Evolutionary conservation across 805 yeast genomes (phyloP).

Genomic region (Maudiozyma pseudohumilis): DNA sequence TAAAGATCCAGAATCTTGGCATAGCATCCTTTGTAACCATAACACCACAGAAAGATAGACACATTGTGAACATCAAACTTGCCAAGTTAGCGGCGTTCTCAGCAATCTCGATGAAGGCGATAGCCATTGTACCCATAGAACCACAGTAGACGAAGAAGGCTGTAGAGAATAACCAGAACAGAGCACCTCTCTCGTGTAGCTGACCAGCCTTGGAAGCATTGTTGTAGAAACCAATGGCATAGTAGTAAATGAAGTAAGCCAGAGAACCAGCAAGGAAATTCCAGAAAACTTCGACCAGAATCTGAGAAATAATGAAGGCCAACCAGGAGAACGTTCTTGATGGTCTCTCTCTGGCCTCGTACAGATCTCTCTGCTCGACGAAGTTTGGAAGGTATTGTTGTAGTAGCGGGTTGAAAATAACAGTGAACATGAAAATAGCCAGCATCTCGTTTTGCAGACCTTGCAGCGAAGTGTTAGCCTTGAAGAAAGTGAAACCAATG

Average conservation of each 20-base stretch:
- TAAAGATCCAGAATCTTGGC: constrained; percentile 74
- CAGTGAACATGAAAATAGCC: constrained; percentile 58
- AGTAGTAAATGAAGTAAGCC: constrained; percentile 54
- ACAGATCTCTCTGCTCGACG: constrained; percentile 51
- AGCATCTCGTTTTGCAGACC: constrained; percentile 79
- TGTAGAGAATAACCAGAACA: constrained; percentile 37
- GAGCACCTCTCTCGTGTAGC: constrained; percentile 46
- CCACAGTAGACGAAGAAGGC: constrained; percentile 46
- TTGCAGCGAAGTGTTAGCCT: constrained; percentile 51
- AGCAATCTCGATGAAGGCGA: constrained; percentile 49
- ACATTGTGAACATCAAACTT: constrained; percentile 47
- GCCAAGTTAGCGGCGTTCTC: constrained; percentile 58
- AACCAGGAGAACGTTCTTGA: constrained; percentile 62
- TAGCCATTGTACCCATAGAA: constrained; percentile 47
- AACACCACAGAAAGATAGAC: constrained; percentile 71
- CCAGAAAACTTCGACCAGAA: constrained; percentile 60
- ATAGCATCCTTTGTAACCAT: constrained; percentile 44
- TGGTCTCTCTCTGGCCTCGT: constrained; percentile 67
- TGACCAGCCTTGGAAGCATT: constrained; percentile 48
- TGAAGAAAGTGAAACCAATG: constrained; percentile 67
- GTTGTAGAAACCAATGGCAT: constrained; percentile 56
- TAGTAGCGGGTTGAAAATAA: constrained; percentile 44
- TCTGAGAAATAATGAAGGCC: constrained; percentile 51
- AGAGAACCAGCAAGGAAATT: constrained; percentile 52
- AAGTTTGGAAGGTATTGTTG: constrained; percentile 58